phyloP scores from a whole-genome alignment of 2,329 filamentous ascomycete genomes.

The Neobulgaria alba region DNA sequence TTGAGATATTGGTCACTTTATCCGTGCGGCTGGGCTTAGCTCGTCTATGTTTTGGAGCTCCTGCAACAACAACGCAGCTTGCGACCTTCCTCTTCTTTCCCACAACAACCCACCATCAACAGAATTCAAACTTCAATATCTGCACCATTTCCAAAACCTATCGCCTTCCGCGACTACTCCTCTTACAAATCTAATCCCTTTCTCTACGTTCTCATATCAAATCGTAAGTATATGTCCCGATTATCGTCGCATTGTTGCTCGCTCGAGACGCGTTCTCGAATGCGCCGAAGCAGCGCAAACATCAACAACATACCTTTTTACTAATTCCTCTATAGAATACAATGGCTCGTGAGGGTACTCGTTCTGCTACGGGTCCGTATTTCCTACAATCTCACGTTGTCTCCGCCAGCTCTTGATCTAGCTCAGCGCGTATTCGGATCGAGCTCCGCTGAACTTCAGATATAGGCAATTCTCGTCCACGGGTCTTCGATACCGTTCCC shows the following conservation, averaged over 20 bases:
- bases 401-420: constrained; percentile 10
- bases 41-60: not conserved
- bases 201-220: constrained; percentile 1
- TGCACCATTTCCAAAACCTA: constrained; percentile 5
- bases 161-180: constrained; percentile 11
- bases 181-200: constrained; percentile 2
- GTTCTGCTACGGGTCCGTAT: constrained; percentile 24
- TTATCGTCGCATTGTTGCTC: constrained; percentile 15
- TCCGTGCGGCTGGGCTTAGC: constrained; percentile 1
- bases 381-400: constrained; percentile 8
- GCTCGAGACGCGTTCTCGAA: constrained; percentile 18
- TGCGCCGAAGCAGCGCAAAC: constrained; percentile 20
- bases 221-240: constrained; percentile 20
- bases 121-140: constrained; percentile 10
- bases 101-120: constrained; percentile 15
- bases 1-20: not conserved
- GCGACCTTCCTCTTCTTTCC: constrained; percentile 8
- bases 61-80: constrained; percentile 15
- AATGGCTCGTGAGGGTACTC: constrained; percentile 27
- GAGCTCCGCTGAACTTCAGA: constrained; percentile 20
- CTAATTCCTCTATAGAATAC: constrained; percentile 20
- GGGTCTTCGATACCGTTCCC: constrained; percentile 23
- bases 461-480: constrained; percentile 24
- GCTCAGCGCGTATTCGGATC: constrained; percentile 18
- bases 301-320: constrained; percentile 15